Base-by-base conservation (phyloP, 176 grass and related monocot species). In the Carex scoparia region DNA sequence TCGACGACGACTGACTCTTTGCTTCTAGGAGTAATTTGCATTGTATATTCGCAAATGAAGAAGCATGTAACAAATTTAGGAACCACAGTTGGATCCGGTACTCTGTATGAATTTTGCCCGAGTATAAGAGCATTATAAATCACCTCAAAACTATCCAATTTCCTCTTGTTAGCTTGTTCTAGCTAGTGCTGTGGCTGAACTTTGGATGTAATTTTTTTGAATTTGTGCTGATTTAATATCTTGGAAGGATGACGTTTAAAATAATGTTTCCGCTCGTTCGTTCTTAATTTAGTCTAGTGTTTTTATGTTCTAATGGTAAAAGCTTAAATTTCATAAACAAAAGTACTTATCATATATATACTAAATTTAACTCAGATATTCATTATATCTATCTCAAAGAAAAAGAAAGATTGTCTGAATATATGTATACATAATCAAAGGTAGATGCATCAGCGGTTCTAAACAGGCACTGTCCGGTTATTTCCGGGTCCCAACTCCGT, bases 381-480 rank as follows among this genome's bases (percentile, higher is more conserved):
- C 2, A 40, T 38, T 42, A 40, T 69, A 16, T 69, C 32, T 69
- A 31, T 69, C 12, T 69, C 32, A 40, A 16, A 15, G 6, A 6
- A 69, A 18, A 42, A 69, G 6, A 40, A 69, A 69, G 4, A 16
- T 68, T 35, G 31, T 13, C 12, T 35, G 1, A 35, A 67, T 14
- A 37, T 40, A 37, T 16, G 32, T 15, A 40, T 15, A 38, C 8
- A 15, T 37, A 5, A 38, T 35, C 16, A 10, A 33, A n/a, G 78
- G 55, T 14, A 59, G 31, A 60, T 61, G 9, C 53, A 81, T 53
- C 8, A 69, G 23, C 11, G 0, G 4, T 72, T 53, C 32, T 62
- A 85, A 57, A 85, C 7, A 1, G 86, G 72, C 7, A 76, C 65
- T 4, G 90, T 81, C 57, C 83, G 87, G 79, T 12, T 84, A 13